A percentile compares a stretch with the other conserved stretches of the same genome.
These are phyloP conservation scores for Carnegiea gigantea DNA, from an alignment of 179 eudicot genomes.

Conservation along the genomic window DNA sequence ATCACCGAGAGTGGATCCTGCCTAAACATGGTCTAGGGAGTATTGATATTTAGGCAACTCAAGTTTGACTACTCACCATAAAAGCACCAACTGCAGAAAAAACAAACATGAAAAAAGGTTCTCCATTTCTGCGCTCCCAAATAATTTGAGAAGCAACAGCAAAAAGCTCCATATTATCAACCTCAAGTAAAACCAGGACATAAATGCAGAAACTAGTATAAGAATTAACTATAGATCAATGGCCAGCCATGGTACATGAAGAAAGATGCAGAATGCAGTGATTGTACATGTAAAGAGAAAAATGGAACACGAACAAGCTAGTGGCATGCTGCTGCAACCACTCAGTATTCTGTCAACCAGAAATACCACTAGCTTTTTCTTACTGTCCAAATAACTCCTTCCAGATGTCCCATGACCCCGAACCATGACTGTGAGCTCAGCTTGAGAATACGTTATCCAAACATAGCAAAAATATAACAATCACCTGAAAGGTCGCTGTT, in stretches of 20 bases:
- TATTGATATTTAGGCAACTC: too few relatives aligned
- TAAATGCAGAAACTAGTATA: neutral
- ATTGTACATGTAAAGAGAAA: too few relatives aligned
- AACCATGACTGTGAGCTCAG: neutral
- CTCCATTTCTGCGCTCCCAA: too few relatives aligned
- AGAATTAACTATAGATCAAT: neutral
- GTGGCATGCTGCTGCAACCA: neutral
- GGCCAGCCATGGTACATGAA: neutral
- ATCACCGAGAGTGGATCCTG: too few relatives aligned
- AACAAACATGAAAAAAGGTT: too few relatives aligned
- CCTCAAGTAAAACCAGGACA: too few relatives aligned
- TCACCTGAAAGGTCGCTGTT: constrained; percentile 88
- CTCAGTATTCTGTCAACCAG: neutral
- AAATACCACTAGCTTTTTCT: too few relatives aligned
- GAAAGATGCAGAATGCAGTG: neutral
- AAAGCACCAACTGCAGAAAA: too few relatives aligned
- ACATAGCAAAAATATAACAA: constrained; percentile 12
- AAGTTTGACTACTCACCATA: too few relatives aligned
- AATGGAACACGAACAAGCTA: neutral
- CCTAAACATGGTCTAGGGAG: too few relatives aligned
- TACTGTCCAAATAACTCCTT: neutral
- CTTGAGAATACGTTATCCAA: neutral
- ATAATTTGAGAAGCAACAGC: too few relatives aligned
- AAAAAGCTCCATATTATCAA: too few relatives aligned
- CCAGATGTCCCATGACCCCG: neutral